Evolutionary conservation across 352 stramenopile species (phyloP).

Genomic region (Pythium monospermum): DNA sequence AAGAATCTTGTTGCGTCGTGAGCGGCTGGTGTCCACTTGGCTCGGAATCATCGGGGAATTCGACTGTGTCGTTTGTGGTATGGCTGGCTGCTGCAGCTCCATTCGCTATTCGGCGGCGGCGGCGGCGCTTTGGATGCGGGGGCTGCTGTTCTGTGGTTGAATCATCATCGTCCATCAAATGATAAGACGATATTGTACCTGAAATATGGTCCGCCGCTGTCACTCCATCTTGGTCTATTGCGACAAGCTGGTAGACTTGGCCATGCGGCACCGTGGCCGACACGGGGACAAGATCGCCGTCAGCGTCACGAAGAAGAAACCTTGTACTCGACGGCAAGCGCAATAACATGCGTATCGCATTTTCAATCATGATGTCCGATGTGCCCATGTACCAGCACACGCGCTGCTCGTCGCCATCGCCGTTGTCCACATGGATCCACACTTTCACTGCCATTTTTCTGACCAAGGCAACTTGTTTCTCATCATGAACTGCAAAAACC

Average conservation of each 20-base stretch:
- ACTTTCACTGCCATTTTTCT: conserved; percentile 15
- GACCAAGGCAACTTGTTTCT: too few relatives aligned
- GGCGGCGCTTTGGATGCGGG: conserved; percentile 4
- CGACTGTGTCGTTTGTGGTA: too few relatives aligned
- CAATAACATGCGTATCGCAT: conserved; percentile 38
- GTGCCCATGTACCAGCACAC: conserved; percentile 55
- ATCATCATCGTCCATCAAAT: not conserved
- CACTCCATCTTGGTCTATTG: conserved; percentile 3
- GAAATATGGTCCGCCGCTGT: too few relatives aligned
- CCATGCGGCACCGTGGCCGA: conserved; percentile 29
- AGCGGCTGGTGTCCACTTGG: too few relatives aligned
- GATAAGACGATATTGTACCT: not conserved
- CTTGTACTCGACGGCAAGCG: conserved; percentile 11
- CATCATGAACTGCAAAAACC: too few relatives aligned
- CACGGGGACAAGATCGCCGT: conserved; percentile 43
- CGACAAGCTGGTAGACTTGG: conserved; percentile 28
- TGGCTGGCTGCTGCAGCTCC: too few relatives aligned
- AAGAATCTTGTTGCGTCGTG: too few relatives aligned
- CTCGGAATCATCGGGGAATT: too few relatives aligned
- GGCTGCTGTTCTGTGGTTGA: not conserved
- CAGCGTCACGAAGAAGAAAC: conserved; percentile 41
- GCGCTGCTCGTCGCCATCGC: conserved; percentile 19
- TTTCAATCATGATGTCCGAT: conserved; percentile 41
- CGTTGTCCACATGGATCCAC: conserved; percentile 15
- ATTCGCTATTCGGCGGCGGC: too few relatives aligned